A percentile compares a stretch with the other conserved stretches of the same genome.
phyloP scores from a whole-genome alignment of 257 asterid genomes.

The Voacanga thouarsii region DNA sequence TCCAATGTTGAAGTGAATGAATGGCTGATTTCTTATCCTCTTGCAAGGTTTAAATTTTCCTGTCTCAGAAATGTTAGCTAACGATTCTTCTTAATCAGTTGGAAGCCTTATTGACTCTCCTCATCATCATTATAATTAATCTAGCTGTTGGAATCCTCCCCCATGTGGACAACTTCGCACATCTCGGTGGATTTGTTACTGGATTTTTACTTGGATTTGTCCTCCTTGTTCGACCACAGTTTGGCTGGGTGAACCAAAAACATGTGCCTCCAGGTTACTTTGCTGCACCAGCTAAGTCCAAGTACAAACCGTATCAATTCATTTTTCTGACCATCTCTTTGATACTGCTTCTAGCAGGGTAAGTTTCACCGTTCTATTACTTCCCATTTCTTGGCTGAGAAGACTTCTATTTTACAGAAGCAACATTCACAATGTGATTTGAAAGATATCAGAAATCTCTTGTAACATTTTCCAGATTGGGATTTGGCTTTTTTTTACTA shows the following conservation, averaged over 20 bases:
- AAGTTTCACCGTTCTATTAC: constrained; percentile 3
- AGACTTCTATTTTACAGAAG: no score
- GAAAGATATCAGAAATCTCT: no score
- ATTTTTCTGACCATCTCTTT: constrained; percentile 39
- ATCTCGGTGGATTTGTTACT: constrained; percentile 75
- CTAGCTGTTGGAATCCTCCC: constrained; percentile 93
- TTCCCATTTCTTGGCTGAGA: background rate
- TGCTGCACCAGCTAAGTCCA: constrained; percentile 37
- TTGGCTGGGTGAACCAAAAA: constrained; percentile 47
- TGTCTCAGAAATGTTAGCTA: background rate
- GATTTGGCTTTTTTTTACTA: constrained; percentile 39
- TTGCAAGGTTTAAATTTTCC: no score
- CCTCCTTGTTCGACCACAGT: constrained; percentile 86
- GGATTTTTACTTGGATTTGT: constrained; percentile 82
- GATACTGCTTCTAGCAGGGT: constrained; percentile 46
- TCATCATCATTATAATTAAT: constrained; percentile 62
- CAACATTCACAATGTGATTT: no score
- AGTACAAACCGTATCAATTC: constrained; percentile 72
- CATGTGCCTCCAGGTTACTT: constrained; percentile 35
- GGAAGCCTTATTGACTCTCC: constrained; percentile 56
- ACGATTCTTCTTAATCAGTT: constrained; percentile 31
- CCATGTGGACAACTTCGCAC: constrained; percentile 96
- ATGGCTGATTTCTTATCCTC: no score
- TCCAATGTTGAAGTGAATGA: background rate
- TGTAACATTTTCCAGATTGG: constrained; percentile 34